A percentile compares a stretch with the other conserved stretches of the same genome.
Evolutionary conservation across 73 alveolate genomes (phyloP).

Genomic region (Symbiodinium natans): DNA sequence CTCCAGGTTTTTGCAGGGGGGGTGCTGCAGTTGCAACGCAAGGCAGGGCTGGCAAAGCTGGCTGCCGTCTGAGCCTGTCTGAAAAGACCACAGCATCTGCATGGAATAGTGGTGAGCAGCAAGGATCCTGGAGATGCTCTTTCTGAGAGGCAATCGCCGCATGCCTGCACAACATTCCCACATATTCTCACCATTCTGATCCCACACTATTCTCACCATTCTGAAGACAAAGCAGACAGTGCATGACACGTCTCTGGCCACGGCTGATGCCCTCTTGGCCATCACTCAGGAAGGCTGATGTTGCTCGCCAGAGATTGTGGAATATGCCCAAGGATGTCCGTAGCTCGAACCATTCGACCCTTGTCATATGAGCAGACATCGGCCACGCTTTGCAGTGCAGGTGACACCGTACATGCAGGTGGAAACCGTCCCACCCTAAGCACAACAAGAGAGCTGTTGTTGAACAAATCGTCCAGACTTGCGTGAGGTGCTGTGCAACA

Average conservation of each 20-base stretch:
- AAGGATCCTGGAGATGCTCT: not conserved
- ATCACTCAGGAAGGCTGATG: slow-evolving; percentile 64
- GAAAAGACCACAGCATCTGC: not conserved
- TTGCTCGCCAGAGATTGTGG: slow-evolving; percentile 81
- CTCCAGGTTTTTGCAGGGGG: not conserved
- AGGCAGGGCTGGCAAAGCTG: not conserved
- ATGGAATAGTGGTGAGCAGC: no score
- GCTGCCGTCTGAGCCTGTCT: not conserved
- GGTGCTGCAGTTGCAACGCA: not conserved
- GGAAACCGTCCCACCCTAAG: not conserved
- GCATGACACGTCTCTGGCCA: not conserved
- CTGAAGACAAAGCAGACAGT: not conserved
- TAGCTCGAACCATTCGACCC: not conserved
- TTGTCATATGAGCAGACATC: not conserved
- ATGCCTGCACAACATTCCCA: no score
- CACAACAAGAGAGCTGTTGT: not conserved
- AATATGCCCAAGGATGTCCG: slow-evolving; percentile 57
- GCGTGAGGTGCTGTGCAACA: no score
- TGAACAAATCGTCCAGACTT: no score
- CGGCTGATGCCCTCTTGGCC: not conserved
- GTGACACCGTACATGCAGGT: slow-evolving; percentile 37
- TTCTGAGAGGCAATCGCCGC: not conserved
- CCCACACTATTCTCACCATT: no score
- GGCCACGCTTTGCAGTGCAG: not conserved
- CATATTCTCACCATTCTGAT: no score